Percentiles rank a stretch among this genome's conserved stretches.
Conservation (phyloP, 805 yeast species). For the Isabelozyma rhagii region DNA sequence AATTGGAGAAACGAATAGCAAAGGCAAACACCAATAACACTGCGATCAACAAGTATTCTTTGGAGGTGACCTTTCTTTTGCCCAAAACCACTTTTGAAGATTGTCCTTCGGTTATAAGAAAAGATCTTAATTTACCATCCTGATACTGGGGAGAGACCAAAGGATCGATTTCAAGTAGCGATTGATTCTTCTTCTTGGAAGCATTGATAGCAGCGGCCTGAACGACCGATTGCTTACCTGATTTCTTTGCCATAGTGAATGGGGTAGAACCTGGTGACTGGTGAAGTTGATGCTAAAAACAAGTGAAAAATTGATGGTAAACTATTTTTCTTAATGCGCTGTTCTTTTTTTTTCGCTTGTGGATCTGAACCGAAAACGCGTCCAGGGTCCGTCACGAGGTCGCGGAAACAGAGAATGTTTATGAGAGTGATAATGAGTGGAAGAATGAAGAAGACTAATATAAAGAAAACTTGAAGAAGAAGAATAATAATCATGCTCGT, state of each 20-base stretch:
- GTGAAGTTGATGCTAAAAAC: too few species aligned
- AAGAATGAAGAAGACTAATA: too few species aligned
- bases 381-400: too few species aligned
- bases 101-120: slow-evolving; percentile 37
- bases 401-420: too few species aligned
- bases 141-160: slow-evolving; percentile 31
- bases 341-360: too few species aligned
- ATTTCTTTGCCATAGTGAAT: not conserved
- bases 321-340: too few species aligned
- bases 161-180: slow-evolving; percentile 36
- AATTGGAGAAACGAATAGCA: slow-evolving; percentile 56
- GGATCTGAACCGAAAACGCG: too few species aligned
- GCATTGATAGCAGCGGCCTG: not conserved
- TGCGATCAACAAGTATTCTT: slow-evolving; percentile 27
- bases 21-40: slow-evolving; percentile 50
- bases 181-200: not conserved
- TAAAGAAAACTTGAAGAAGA: too few species aligned
- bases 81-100: slow-evolving; percentile 28
- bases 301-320: too few species aligned
- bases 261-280: not conserved
- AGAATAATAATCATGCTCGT: too few species aligned
- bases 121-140: slow-evolving; percentile 55
- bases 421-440: too few species aligned
- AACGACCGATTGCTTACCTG: not conserved
- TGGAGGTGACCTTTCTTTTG: slow-evolving; percentile 38